Percentiles rank a stretch among this genome's conserved stretches.
Evolutionary conservation across 108 stramenopile species (phyloP).

Genomic region (Nannochloropsis gaditana): DNA sequence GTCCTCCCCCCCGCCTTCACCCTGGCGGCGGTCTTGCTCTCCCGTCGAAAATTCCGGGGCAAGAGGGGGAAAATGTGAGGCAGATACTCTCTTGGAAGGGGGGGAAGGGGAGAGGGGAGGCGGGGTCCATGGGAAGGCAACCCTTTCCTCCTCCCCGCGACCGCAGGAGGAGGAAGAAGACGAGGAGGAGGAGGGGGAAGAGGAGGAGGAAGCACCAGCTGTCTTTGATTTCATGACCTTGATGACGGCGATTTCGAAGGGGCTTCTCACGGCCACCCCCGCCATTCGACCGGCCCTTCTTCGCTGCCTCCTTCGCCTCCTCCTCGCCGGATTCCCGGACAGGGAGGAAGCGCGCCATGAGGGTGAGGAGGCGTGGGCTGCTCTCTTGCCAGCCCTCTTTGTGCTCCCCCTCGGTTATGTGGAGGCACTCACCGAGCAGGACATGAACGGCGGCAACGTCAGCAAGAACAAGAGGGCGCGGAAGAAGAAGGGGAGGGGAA

Average conservation of each 20-base stretch:
- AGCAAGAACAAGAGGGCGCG: neutral
- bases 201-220: neutral
- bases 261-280: neutral
- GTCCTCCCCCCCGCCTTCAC: neutral
- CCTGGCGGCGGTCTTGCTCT: conserved; percentile 10
- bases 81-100: no score
- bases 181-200: neutral
- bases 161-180: neutral
- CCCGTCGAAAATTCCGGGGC: neutral
- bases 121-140: neutral
- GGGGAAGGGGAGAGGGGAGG: neutral
- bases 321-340: neutral
- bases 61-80: neutral
- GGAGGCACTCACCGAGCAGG: no score
- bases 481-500: neutral
- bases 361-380: no score
- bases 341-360: no score
- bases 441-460: no score
- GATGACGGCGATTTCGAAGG: neutral
- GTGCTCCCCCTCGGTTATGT: no score
- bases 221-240: neutral
- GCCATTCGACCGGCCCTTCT: neutral
- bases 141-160: neutral
- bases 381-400: no score
- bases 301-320: neutral